Conservation (phyloP, 2,329 filamentous ascomycete species). For the Cladosporium velox region DNA sequence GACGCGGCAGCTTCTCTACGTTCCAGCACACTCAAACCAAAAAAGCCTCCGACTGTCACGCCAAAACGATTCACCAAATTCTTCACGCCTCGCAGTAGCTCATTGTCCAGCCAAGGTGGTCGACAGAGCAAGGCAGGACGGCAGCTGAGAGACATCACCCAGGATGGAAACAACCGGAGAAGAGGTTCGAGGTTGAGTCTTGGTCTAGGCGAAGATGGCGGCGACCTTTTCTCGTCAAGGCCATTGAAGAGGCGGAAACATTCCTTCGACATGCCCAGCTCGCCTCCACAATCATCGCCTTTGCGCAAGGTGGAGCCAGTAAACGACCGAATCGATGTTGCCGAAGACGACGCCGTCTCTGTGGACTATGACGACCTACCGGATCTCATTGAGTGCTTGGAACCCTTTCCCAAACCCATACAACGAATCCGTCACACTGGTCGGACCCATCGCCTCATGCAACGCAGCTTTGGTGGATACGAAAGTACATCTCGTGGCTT, state of each 20-base stretch:
- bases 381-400: slow-evolving; percentile 43
- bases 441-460: slow-evolving; percentile 42
- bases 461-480: slow-evolving; percentile 50
- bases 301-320: slow-evolving; percentile 42
- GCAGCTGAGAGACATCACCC: slow-evolving; percentile 53
- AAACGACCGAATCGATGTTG: slow-evolving; percentile 25
- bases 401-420: slow-evolving; percentile 47
- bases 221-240: slow-evolving; percentile 31
- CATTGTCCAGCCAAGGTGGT: slow-evolving; percentile 31
- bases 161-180: slow-evolving; percentile 45
- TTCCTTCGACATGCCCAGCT: slow-evolving; percentile 44
- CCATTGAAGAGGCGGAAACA: slow-evolving; percentile 35
- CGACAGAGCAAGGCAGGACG: slow-evolving; percentile 44
- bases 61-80: slow-evolving; percentile 55
- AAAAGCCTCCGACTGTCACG: slow-evolving; percentile 52
- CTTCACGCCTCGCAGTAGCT: slow-evolving; percentile 49
- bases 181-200: background rate
- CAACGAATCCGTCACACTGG: slow-evolving; percentile 41
- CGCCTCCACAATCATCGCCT: slow-evolving; percentile 53
- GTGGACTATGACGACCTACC: slow-evolving; percentile 36
- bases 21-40: slow-evolving; percentile 42
- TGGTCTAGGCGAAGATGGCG: slow-evolving; percentile 20
- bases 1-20: slow-evolving; percentile 9
- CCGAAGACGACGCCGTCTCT: slow-evolving; percentile 27
- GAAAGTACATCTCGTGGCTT: slow-evolving; percentile 43